These are phyloP conservation scores for Podaxis pistillaris DNA, from an alignment of 768 basidiomycete species.

Conservation along the genomic window DNA sequence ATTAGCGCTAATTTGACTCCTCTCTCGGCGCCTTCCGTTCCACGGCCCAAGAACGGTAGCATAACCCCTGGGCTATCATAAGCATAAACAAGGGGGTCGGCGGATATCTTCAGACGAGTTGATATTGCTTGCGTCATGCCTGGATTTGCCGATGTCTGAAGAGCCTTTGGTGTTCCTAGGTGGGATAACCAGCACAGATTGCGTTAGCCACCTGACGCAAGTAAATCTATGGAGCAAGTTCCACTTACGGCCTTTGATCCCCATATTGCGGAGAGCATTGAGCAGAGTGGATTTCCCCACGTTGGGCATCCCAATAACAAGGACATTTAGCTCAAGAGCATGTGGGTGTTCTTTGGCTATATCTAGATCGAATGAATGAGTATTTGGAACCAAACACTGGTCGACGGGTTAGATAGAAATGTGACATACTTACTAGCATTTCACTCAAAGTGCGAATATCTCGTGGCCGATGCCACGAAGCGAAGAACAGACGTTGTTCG, in stretches of 20 bases:
- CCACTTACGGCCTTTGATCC: slow-evolving; percentile 80
- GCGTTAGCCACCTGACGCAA: slow-evolving; percentile 3
- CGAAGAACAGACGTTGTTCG: slow-evolving; percentile 65
- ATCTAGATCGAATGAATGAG: slow-evolving; percentile 36
- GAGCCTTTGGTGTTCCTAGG: slow-evolving; percentile 79
- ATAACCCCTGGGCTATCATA: slow-evolving; percentile 97
- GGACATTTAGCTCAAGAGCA: slow-evolving; percentile 77
- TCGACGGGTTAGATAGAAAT: slow-evolving; percentile 17
- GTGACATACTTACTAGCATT: slow-evolving; percentile 70
- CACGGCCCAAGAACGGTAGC: slow-evolving; percentile 90
- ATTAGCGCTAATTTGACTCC: slow-evolving; percentile 93
- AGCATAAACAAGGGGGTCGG: slow-evolving; percentile 84
- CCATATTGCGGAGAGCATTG: slow-evolving; percentile 84
- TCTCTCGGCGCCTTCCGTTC: slow-evolving; percentile 82
- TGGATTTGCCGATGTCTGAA: slow-evolving; percentile 85
- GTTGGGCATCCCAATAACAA: slow-evolving; percentile 98
- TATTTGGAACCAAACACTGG: slow-evolving; percentile 4
- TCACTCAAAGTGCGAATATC: slow-evolving; percentile 66
- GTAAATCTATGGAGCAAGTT: slow-evolving; percentile 11
- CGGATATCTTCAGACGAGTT: slow-evolving; percentile 80
- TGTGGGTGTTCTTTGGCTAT: slow-evolving; percentile 69
- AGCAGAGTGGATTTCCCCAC: slow-evolving; percentile 95
- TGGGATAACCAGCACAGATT: slow-evolving; percentile 13
- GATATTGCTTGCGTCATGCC: slow-evolving; percentile 90
- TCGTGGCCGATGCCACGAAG: slow-evolving; percentile 65